Conservation (phyloP, 2,329 filamentous ascomycete species). For the Neopestalotiopsis sp. region DNA sequence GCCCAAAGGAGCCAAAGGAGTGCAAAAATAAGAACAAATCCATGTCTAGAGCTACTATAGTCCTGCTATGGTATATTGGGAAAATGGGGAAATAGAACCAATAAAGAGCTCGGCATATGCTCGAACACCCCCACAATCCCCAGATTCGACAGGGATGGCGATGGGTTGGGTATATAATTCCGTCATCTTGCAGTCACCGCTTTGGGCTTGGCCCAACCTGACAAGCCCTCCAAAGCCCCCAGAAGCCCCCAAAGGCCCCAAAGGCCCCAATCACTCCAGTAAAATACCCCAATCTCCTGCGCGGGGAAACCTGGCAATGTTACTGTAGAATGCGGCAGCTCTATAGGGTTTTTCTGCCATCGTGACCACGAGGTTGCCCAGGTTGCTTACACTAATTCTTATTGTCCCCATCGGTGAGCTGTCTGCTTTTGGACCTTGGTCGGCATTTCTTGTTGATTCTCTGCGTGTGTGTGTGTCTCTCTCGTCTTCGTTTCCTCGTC, state of each 20-base stretch:
- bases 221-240: too few relatives aligned
- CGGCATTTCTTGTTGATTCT: not conserved
- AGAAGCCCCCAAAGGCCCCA: too few relatives aligned
- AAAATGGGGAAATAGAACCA: not conserved
- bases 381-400: not conserved
- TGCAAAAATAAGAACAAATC: not conserved
- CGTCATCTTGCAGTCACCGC: constrained; percentile 7
- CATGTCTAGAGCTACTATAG: not conserved
- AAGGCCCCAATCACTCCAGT: not conserved
- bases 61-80: not conserved
- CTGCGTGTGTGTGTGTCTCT: not conserved
- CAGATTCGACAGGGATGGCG: constrained; percentile 1
- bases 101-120: constrained; percentile 4
- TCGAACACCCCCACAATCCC: constrained; percentile 1
- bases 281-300: not conserved
- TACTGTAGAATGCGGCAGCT: constrained; percentile 9
- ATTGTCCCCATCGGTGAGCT: not conserved
- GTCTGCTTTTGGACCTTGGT: not conserved
- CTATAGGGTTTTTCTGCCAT: not conserved
- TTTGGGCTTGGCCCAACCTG: not conserved
- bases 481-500: constrained; percentile 8
- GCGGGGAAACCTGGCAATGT: constrained; percentile 4
- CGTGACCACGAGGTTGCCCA: not conserved
- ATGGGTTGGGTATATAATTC: not conserved
- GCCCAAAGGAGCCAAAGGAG: not conserved